These are phyloP conservation scores for Metarhizium album DNA, from an alignment of 2,329 filamentous ascomycete genomes.

Conservation along the genomic window DNA sequence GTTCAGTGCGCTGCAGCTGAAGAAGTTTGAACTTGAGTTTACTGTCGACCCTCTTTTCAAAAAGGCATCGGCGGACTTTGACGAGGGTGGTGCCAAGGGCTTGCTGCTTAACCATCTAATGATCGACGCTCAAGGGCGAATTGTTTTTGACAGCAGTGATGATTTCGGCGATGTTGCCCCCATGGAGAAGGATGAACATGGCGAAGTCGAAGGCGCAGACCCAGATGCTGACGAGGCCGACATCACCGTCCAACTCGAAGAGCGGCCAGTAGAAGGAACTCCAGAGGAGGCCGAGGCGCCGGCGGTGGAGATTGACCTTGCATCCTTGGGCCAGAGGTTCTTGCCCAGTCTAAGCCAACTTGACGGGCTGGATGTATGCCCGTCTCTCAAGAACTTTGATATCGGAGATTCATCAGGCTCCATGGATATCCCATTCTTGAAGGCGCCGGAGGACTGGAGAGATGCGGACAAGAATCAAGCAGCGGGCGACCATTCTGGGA, in stretches of 20 bases:
- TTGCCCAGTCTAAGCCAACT: constrained; percentile 70
- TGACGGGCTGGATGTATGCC: constrained; percentile 85
- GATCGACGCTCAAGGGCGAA: constrained; percentile 82
- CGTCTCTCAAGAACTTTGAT: constrained; percentile 88
- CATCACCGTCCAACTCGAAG: constrained; percentile 26
- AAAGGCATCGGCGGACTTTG: constrained; percentile 95
- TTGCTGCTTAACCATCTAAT: constrained; percentile 92
- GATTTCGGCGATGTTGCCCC: constrained; percentile 49
- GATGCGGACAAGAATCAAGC: constrained; percentile 54
- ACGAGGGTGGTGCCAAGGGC: constrained; percentile 94
- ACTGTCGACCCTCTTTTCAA: constrained; percentile 98
- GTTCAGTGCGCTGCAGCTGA: constrained; percentile 80
- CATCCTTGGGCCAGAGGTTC: constrained; percentile 64
- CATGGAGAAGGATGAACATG: constrained; percentile 24
- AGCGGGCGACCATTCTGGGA: constrained; percentile 59
- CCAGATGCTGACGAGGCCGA: constrained; percentile 20
- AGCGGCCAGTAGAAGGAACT: constrained; percentile 31
- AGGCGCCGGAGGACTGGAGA: constrained; percentile 77
- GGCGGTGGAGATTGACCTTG: constrained; percentile 65
- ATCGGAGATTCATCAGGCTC: constrained; percentile 77
- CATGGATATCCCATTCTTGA: constrained; percentile 84
- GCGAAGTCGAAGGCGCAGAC: constrained; percentile 28
- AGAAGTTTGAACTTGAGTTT: constrained; percentile 96
- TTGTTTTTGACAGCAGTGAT: constrained; percentile 97
- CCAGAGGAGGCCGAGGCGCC: constrained; percentile 40